phyloP scores from a whole-genome alignment of 129 eudicot species.

The Pulicaria dysenterica region DNA sequence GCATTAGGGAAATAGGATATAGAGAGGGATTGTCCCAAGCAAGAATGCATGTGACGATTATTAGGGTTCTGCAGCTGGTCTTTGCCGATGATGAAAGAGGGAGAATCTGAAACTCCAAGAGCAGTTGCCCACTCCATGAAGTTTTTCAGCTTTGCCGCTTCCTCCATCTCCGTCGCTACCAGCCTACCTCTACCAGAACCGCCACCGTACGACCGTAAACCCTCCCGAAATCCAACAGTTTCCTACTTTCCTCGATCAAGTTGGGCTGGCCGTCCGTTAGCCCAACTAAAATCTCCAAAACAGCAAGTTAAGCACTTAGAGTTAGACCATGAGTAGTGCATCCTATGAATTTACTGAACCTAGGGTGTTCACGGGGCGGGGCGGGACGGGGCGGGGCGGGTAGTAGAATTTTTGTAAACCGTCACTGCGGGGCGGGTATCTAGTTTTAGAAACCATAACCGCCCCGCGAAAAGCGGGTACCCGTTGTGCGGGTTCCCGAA shows the following conservation, averaged over 20 bases:
- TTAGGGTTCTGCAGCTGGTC: conserved; percentile 2
- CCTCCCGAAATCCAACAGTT: not conserved
- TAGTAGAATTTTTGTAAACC: too few species aligned
- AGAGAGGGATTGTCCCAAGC: conserved; percentile 53
- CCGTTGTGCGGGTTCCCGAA: too few species aligned
- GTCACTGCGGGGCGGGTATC: too few species aligned
- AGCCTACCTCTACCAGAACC: conserved; percentile 7
- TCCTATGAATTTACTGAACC: too few species aligned
- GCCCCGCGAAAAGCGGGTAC: too few species aligned
- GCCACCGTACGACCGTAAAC: conserved; percentile 7
- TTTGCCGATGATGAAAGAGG: not conserved
- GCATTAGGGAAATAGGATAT: conserved; percentile 65
- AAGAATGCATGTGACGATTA: conserved; percentile 25
- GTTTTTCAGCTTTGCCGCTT: conserved; percentile 37
- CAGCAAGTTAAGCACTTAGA: too few species aligned
- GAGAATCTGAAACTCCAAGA: conserved; percentile 63
- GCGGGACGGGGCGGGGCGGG: too few species aligned
- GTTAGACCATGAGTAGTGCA: too few species aligned
- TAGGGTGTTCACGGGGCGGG: too few species aligned
- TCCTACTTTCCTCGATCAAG: not conserved
- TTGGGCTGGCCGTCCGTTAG: conserved; percentile 16
- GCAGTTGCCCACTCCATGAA: conserved; percentile 64
- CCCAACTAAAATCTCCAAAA: not conserved
- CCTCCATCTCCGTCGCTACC: conserved; percentile 42
- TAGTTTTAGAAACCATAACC: too few species aligned